Conservation (phyloP, 371 early-diverging fungal genomes). For the Rhizomucor miehei region DNA sequence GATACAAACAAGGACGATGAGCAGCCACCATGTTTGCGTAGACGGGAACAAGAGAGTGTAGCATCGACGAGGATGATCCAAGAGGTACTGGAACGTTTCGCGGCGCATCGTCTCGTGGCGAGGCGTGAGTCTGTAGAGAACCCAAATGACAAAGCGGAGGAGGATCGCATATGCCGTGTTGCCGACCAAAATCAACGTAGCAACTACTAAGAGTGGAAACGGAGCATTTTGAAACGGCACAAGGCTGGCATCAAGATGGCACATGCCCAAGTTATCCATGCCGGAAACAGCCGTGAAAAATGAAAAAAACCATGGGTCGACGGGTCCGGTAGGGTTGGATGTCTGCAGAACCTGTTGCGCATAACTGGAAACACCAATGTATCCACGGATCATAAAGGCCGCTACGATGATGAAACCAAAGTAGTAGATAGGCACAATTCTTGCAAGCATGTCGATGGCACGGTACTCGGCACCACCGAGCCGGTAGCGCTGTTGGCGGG, state of each 20-base stretch:
- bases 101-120: constrained; percentile 23
- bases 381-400: constrained; percentile 29
- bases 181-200: constrained; percentile 36
- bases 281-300: constrained; percentile 38
- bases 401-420: constrained; percentile 26
- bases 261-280: constrained; percentile 42
- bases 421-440: constrained; percentile 36
- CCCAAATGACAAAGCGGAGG: constrained; percentile 43
- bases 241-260: constrained; percentile 40
- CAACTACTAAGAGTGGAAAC: constrained; percentile 29
- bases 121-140: constrained; percentile 28
- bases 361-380: constrained; percentile 29
- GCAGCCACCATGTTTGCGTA: constrained; percentile 45
- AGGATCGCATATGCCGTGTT: constrained; percentile 47
- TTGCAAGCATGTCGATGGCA: constrained; percentile 35
- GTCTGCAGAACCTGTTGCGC: constrained; percentile 26
- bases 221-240: constrained; percentile 42
- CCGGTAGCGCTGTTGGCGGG: constrained; percentile 37
- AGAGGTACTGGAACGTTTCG: constrained; percentile 35
- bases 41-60: constrained; percentile 46
- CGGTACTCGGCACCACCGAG: constrained; percentile 49
- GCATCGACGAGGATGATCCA: constrained; percentile 48
- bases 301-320: constrained; percentile 43
- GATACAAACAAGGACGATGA: constrained; percentile 34
- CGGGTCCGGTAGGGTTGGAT: constrained; percentile 30